Conservation (phyloP, 2,329 filamentous ascomycete species). For the Clonostachys chloroleuca region DNA sequence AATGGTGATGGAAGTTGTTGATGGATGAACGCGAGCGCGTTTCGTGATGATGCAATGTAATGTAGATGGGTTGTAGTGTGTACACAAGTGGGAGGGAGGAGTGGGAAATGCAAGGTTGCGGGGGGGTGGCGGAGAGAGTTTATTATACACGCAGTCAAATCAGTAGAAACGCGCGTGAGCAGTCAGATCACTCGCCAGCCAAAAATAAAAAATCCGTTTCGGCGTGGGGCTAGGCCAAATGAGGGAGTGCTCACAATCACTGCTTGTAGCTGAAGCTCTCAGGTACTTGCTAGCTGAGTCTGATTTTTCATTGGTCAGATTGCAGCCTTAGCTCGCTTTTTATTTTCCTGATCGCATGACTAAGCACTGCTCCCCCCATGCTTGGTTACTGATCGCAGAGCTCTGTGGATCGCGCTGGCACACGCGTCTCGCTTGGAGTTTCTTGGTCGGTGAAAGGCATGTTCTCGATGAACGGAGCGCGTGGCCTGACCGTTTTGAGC, state of each 20-base stretch:
- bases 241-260: background rate
- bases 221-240: conserved; percentile 17
- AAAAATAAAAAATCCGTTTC: conserved; percentile 41
- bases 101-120: conserved; percentile 28
- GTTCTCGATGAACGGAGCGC: no score
- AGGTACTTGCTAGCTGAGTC: background rate
- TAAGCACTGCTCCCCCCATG: no score
- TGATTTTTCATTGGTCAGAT: conserved; percentile 10
- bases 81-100: conserved; percentile 1
- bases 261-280: background rate
- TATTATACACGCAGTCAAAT: conserved; percentile 22
- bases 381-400: no score
- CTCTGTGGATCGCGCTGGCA: no score
- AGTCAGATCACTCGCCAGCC: conserved; percentile 8
- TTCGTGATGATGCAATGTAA: conserved; percentile 10
- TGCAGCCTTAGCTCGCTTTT: no score
- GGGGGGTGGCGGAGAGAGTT: conserved; percentile 37
- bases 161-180: conserved; percentile 45
- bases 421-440: no score
- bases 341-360: no score
- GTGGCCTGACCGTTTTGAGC: no score
- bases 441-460: no score
- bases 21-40: conserved; percentile 15
- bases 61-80: conserved; percentile 13
- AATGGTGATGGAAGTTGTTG: conserved; percentile 13